Percentiles rank a stretch among this genome's conserved stretches.
These are phyloP conservation scores for Zygosaccharomyces bisporus DNA, from an alignment of 805 yeast species.

Conservation along the genomic window DNA sequence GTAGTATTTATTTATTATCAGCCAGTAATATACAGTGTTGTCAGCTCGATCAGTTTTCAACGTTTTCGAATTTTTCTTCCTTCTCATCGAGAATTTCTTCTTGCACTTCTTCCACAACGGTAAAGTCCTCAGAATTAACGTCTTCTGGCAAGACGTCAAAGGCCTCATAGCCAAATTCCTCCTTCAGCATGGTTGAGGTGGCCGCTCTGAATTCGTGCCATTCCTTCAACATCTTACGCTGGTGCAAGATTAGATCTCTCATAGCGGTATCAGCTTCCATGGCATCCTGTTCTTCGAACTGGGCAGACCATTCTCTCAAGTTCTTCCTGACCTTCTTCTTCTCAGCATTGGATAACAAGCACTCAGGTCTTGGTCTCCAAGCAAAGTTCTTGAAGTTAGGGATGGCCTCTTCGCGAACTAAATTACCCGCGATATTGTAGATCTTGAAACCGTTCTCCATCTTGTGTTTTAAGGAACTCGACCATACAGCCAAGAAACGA, in stretches of 20 bases:
- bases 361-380: slow-evolving; percentile 97
- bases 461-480: slow-evolving; percentile 78
- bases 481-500: slow-evolving; percentile 82
- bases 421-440: slow-evolving; percentile 76
- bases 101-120: slow-evolving; percentile 71
- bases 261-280: slow-evolving; percentile 93
- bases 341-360: slow-evolving; percentile 70
- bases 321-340: slow-evolving; percentile 88
- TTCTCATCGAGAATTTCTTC: slow-evolving; percentile 70
- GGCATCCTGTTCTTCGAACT: slow-evolving; percentile 91
- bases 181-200: slow-evolving; percentile 44
- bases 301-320: slow-evolving; percentile 82
- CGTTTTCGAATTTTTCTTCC: slow-evolving; percentile 58
- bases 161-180: slow-evolving; percentile 20
- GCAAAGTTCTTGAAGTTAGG: slow-evolving; percentile 83
- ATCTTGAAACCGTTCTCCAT: slow-evolving; percentile 88
- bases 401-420: slow-evolving; percentile 68
- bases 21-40: not conserved
- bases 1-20: slow-evolving; percentile 10
- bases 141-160: slow-evolving; percentile 43
- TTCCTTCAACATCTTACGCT: slow-evolving; percentile 76
- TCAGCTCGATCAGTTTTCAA: not conserved
- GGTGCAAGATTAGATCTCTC: slow-evolving; percentile 79
- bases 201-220: slow-evolving; percentile 78
- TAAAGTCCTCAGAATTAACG: slow-evolving; percentile 47